Conservation (phyloP, 768 basidiomycete species). For the Termitomyces sp. region DNA sequence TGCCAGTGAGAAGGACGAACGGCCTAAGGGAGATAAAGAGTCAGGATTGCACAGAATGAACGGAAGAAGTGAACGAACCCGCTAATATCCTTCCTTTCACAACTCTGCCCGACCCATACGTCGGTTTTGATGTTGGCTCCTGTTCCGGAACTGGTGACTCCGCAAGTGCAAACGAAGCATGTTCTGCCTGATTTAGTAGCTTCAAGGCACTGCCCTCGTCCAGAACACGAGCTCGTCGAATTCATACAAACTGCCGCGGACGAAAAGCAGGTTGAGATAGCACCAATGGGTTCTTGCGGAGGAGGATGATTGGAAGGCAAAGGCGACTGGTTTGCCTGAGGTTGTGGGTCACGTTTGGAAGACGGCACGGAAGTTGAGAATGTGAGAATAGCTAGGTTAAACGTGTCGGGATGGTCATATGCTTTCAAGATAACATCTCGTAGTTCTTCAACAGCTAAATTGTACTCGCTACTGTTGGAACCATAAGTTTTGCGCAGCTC, state of each 20-base stretch:
- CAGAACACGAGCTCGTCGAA: conserved; percentile 62
- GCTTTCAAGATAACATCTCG: conserved; percentile 41
- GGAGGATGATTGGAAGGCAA: conserved; percentile 34
- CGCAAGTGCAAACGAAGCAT: conserved; percentile 51
- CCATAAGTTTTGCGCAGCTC: conserved; percentile 44
- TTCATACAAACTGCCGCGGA: conserved; percentile 51
- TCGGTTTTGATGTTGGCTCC: conserved; percentile 49
- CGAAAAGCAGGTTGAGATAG: conserved; percentile 57
- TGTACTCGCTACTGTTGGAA: conserved; percentile 49
- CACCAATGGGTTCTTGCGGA: conserved; percentile 49
- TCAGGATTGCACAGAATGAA: conserved; percentile 5
- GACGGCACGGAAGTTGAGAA: conserved; percentile 26
- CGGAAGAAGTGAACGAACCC: conserved; percentile 42
- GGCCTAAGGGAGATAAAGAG: conserved; percentile 36
- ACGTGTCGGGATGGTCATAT: conserved; percentile 26
- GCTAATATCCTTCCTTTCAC: conserved; percentile 77
- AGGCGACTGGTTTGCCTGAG: conserved; percentile 42
- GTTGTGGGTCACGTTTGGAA: conserved; percentile 30
- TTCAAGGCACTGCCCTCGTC: conserved; percentile 59
- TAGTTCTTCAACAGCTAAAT: conserved; percentile 35
- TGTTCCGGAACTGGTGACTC: conserved; percentile 40
- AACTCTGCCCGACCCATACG: conserved; percentile 70
- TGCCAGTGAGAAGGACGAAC: conserved; percentile 71
- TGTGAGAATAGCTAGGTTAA: conserved; percentile 50
- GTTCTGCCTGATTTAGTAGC: conserved; percentile 54